phyloP scores from a whole-genome alignment of 768 basidiomycete genomes.

The Fomitopsis serialis region DNA sequence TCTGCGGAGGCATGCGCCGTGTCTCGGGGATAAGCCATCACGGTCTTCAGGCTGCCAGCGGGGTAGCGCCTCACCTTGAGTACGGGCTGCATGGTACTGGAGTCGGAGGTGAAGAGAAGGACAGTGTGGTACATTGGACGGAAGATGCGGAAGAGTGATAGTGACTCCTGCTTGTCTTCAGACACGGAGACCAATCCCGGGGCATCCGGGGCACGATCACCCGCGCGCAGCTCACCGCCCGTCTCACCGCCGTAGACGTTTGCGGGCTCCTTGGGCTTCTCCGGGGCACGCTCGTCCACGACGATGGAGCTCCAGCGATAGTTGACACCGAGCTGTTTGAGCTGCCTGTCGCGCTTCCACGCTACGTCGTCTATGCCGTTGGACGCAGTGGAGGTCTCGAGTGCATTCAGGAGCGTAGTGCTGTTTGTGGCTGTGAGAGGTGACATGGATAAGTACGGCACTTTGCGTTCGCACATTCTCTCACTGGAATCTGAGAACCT shows the following conservation, averaged over 20 bases:
- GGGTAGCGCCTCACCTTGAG: background rate
- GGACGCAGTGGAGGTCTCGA: background rate
- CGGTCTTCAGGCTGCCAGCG: background rate
- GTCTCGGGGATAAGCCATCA: background rate
- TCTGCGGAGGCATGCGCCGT: background rate
- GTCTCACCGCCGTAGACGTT: background rate
- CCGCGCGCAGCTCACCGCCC: background rate
- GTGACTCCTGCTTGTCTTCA: background rate
- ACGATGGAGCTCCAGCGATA: constrained; percentile 47
- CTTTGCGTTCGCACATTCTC: too few relatives aligned
- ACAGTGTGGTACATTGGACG: background rate
- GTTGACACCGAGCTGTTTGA: constrained; percentile 46
- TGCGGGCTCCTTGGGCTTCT: background rate
- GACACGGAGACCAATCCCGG: background rate
- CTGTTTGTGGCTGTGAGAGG: too few relatives aligned
- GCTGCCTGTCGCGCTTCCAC: constrained; percentile 5
- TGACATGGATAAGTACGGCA: too few relatives aligned
- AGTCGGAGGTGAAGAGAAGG: background rate
- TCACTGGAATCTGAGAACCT: too few relatives aligned
- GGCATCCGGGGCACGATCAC: background rate
- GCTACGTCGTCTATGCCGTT: constrained; percentile 12
- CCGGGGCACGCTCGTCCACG: constrained; percentile 27
- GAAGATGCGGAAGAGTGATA: background rate
- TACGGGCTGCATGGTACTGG: background rate
- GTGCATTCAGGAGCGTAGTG: constrained; percentile 3